Evolutionary conservation across 148 eudicot species (phyloP), one percentile per base, ranked within the genome.

Genomic region (Rhododendron vialii): DNA sequence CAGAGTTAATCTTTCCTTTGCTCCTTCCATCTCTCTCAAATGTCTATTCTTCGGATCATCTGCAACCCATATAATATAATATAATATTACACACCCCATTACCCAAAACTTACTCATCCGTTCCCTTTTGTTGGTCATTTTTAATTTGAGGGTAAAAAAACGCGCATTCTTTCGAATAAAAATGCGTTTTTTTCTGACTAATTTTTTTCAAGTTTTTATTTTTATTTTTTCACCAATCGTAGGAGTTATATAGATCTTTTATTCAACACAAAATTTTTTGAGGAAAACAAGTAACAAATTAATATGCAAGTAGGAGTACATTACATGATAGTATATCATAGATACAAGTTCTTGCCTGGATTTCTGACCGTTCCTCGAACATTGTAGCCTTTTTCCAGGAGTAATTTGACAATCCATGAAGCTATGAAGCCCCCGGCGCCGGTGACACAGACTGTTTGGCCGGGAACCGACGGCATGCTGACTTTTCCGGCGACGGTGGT

Each of bases 341-440:
- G 12, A 11, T 1, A 18, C 1, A 18, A 53, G 63, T 57, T 57
- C 48, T 81, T 90, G 89, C 99, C 98, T 89, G 99, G 98, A 78
- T 96, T 96, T 87, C 99, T 85, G 73, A 92, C 93, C 1, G 99
- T 96, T 55, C 99, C 99, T 82, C 94, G 91, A 57, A 96, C 98
- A 10, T 87, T 89, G 80, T 96, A 96, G n/a, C 98, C 98, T 84
- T 84, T 93, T 33, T 95, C 90, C 12, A 96, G 90, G 81, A 96
- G 97, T 3, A 90, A 86, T 86, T 96, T 96, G 14, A 96, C 98
- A 9, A 96, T 76, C 99, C 99, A 96, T 5, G 99, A 96, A 38
- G 96, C 99, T 11, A 96, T 93, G 93, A 92, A 96, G 0, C 99
- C 99, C 2, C 97, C 98, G 80, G 99, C 99, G 28, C 99, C 99